A percentile compares a stretch with the other conserved stretches of the same genome.
Evolutionary conservation across 768 basidiomycete genomes (phyloP).

Genomic region (Porpolomopsis calyptriformis): DNA sequence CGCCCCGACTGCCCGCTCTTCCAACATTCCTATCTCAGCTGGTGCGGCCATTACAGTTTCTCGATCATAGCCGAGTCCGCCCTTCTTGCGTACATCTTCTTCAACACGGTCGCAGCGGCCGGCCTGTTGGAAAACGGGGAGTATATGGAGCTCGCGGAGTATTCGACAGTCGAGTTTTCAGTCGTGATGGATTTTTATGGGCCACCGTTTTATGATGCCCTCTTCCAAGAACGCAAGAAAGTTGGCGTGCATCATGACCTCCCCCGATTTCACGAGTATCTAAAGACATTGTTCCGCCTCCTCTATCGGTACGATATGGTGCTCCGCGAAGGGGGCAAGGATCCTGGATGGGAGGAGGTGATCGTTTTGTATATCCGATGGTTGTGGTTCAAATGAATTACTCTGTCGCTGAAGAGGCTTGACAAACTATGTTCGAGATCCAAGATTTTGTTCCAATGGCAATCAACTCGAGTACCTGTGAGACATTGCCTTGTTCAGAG

Average conservation of each 20-base stretch:
- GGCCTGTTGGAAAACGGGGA: conserved; percentile 18
- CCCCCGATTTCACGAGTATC: conserved; percentile 20
- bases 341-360: conserved; percentile 22
- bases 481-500: too few species aligned
- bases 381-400: too few species aligned
- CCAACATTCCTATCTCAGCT: not conserved
- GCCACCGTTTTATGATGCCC: not conserved
- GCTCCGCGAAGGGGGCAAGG: conserved; percentile 24
- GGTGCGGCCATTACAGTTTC: conserved; percentile 7
- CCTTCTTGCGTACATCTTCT: conserved; percentile 24
- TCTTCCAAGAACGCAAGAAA: not conserved
- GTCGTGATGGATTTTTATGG: not conserved
- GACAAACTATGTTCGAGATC: too few species aligned
- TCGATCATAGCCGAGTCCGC: conserved; percentile 21
- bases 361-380: conserved; percentile 5
- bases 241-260: conserved; percentile 15
- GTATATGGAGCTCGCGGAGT: conserved; percentile 14
- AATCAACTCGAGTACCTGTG: too few species aligned
- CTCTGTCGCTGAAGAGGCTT: too few species aligned
- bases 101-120: conserved; percentile 26
- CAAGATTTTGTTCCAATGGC: too few species aligned
- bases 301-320: conserved; percentile 30
- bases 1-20: conserved; percentile 25
- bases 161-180: conserved; percentile 2
- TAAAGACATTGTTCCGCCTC: conserved; percentile 26